A percentile compares a stretch with the other conserved stretches of the same genome.
Evolutionary conservation across 1,284 basidiomycete species (phyloP).

Genomic region (Laetiporus sulphureus): DNA sequence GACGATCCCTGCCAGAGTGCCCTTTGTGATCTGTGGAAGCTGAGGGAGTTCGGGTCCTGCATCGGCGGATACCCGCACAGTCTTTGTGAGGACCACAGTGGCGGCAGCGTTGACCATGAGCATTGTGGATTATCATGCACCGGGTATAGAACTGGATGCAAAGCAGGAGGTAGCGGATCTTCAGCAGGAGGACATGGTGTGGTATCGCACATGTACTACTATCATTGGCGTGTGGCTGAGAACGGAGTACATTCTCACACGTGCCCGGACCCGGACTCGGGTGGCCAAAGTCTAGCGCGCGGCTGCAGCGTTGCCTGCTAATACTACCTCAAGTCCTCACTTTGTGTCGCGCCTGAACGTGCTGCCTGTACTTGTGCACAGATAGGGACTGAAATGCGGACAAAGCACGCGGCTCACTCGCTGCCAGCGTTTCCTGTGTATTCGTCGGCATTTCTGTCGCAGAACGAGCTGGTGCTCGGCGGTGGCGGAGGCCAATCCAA

Average conservation of each 20-base stretch:
- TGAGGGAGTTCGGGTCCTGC: slow-evolving; percentile 20
- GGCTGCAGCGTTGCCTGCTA: no score
- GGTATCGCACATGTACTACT: no score
- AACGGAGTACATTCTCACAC: no score
- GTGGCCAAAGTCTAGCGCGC: no score
- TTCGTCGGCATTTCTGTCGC: slow-evolving; percentile 76
- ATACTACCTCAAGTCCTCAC: no score
- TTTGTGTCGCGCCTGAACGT: no score
- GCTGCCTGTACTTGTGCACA: not conserved
- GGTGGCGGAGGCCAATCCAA: slow-evolving; percentile 81
- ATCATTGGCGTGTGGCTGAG: no score
- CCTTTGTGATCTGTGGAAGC: slow-evolving; percentile 50
- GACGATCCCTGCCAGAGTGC: slow-evolving; percentile 73
- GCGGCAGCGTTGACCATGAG: slow-evolving; percentile 7
- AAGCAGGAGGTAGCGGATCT: no score
- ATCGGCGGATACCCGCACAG: slow-evolving; percentile 17
- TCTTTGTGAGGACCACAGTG: not conserved
- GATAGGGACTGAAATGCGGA: slow-evolving; percentile 47
- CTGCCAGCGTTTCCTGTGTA: slow-evolving; percentile 82
- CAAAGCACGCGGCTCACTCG: slow-evolving; percentile 70
- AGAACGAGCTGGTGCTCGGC: slow-evolving; percentile 74
- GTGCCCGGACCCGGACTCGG: no score
- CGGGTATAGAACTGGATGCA: no score
- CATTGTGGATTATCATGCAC: no score
- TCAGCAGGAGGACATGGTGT: no score